Percentiles rank a stretch among this genome's conserved stretches.
Evolutionary conservation across 2,329 filamentous ascomycete species (phyloP).

Genomic region (Zymoseptoria tritici): DNA sequence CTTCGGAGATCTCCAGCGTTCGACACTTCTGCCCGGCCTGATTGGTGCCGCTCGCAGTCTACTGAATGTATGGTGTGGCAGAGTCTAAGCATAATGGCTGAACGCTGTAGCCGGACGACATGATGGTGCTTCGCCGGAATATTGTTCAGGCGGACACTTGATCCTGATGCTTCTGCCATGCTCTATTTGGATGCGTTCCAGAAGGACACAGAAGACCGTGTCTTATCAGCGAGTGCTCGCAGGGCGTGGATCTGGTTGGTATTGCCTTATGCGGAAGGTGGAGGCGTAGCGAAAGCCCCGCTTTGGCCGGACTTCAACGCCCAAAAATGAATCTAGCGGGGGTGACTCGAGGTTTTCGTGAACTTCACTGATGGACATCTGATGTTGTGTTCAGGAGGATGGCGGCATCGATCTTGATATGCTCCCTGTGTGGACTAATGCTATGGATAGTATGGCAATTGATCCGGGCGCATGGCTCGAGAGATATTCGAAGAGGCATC

Average conservation of each 20-base stretch:
- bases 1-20: neutral
- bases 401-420: neutral
- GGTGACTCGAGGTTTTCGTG: neutral
- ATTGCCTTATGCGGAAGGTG: neutral
- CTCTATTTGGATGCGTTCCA: neutral
- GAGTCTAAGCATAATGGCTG: too few relatives aligned
- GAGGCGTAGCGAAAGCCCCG: neutral
- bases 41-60: neutral
- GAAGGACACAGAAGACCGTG: neutral
- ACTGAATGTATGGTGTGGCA: too few relatives aligned
- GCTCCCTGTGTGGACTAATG: neutral
- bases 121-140: neutral
- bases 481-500: neutral
- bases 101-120: too few relatives aligned
- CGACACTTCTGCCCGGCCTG: neutral
- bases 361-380: neutral
- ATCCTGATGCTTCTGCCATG: neutral
- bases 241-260: neutral
- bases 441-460: neutral
- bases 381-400: neutral
- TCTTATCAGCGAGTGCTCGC: neutral
- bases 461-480: neutral
- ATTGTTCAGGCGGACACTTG: neutral
- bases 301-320: neutral
- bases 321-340: neutral